Conservation (phyloP, 305 asterid genomes). For the Fraxinus albicans region DNA sequence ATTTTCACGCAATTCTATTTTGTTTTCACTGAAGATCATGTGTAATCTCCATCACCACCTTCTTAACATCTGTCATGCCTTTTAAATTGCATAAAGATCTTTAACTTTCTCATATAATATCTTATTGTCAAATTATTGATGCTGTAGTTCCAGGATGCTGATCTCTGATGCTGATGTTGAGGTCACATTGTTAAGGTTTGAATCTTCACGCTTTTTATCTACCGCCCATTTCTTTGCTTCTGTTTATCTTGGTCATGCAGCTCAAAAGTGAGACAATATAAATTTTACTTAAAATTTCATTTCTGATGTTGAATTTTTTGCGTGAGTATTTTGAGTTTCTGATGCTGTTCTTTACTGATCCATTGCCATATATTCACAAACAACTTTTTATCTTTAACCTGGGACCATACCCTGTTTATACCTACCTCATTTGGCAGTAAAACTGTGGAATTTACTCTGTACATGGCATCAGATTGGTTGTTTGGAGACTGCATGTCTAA, state of each 20-base stretch:
- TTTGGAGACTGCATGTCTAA: constrained; percentile 13
- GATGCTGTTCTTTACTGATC: background rate
- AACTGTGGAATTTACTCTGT: background rate
- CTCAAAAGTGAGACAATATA: background rate
- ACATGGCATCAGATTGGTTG: constrained; percentile 1
- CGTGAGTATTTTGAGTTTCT: background rate
- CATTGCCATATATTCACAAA: background rate
- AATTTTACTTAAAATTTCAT: background rate
- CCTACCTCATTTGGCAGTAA: constrained; percentile 3
- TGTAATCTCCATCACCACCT: constrained; percentile 5
- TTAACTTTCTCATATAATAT: constrained; percentile 12
- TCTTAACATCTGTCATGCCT: constrained; percentile 1
- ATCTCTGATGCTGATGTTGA: constrained; percentile 42
- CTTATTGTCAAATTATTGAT: constrained; percentile 27
- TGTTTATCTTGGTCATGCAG: constrained; percentile 1
- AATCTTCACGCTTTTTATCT: constrained; percentile 4
- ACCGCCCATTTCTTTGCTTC: constrained; percentile 2
- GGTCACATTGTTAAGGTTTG: constrained; percentile 56
- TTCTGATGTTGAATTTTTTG: background rate
- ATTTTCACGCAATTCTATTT: background rate
- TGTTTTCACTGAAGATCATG: background rate
- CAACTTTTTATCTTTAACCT: constrained; percentile 2
- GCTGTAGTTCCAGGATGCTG: constrained; percentile 52
- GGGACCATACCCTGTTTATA: background rate
- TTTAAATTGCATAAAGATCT: constrained; percentile 6